Evolutionary conservation across 1,284 basidiomycete species (phyloP).

Genomic region (Heterobasidion occidentale): DNA sequence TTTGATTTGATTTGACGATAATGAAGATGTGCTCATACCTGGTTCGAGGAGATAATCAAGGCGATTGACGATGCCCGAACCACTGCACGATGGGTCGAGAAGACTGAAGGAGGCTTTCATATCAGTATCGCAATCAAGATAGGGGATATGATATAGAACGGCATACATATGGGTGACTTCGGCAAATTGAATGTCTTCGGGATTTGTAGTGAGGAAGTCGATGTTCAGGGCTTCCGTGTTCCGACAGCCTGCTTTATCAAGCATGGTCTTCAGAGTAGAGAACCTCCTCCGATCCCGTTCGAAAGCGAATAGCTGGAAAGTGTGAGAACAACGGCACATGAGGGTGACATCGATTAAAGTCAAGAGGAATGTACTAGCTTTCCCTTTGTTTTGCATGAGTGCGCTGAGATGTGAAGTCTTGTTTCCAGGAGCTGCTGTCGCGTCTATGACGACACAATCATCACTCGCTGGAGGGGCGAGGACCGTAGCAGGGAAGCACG

Average conservation of each 20-base stretch:
- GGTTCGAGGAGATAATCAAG: constrained; percentile 76
- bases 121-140: constrained; percentile 1
- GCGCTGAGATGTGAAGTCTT: constrained; percentile 94
- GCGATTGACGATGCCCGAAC: constrained; percentile 87
- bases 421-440: constrained; percentile 96
- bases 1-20: background rate
- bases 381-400: constrained; percentile 75
- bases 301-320: constrained; percentile 72
- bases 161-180: constrained; percentile 80
- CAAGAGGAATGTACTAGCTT: constrained; percentile 32
- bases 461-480: constrained; percentile 53
- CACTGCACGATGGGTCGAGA: constrained; percentile 90
- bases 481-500: constrained; percentile 90
- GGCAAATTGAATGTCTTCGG: constrained; percentile 50
- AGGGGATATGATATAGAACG: background rate
- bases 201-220: constrained; percentile 77
- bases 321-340: background rate
- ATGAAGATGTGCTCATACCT: constrained; percentile 29
- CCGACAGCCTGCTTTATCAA: constrained; percentile 67
- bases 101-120: constrained; percentile 39
- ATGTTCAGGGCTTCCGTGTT: constrained; percentile 69
- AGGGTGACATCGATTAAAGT: background rate
- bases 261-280: constrained; percentile 77
- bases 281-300: constrained; percentile 79
- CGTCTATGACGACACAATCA: constrained; percentile 73